Conservation (phyloP, 2,329 filamentous ascomycete species). For the Domatiomyces globalis region DNA sequence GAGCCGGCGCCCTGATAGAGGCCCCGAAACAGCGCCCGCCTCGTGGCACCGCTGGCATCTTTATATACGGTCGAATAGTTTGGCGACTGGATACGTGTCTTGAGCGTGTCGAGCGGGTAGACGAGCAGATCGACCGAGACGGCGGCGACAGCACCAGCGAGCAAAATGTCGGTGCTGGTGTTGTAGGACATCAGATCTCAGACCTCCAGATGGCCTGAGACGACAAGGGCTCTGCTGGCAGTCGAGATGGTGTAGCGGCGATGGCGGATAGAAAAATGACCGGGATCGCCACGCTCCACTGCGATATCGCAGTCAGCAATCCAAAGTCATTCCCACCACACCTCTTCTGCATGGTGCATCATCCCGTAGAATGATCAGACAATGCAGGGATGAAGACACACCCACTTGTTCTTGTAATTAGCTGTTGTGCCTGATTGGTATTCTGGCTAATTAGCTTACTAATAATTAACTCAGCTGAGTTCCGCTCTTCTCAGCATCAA, state of each 20-base stretch:
- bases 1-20: constrained; percentile 80
- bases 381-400: neutral
- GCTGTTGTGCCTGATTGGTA: no score
- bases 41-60: constrained; percentile 20
- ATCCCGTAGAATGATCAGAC: neutral
- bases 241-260: neutral
- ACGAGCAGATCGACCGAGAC: constrained; percentile 75
- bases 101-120: constrained; percentile 79
- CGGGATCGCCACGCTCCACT: neutral
- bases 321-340: no score
- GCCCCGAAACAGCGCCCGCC: constrained; percentile 50
- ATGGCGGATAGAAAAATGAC: neutral
- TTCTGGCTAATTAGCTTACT: no score
- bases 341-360: neutral
- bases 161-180: constrained; percentile 1
- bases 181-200: neutral
- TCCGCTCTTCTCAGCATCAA: no score
- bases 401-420: neutral
- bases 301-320: neutral
- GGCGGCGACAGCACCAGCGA: constrained; percentile 75
- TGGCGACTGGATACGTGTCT: constrained; percentile 69
- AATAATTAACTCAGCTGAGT: no score
- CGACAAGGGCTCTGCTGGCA: neutral
- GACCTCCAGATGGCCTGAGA: neutral
- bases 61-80: constrained; percentile 57